These are phyloP conservation scores for Debaryomycetaceae sp. DNA, from an alignment of 1,139 yeast genomes.

Conservation along the genomic window DNA sequence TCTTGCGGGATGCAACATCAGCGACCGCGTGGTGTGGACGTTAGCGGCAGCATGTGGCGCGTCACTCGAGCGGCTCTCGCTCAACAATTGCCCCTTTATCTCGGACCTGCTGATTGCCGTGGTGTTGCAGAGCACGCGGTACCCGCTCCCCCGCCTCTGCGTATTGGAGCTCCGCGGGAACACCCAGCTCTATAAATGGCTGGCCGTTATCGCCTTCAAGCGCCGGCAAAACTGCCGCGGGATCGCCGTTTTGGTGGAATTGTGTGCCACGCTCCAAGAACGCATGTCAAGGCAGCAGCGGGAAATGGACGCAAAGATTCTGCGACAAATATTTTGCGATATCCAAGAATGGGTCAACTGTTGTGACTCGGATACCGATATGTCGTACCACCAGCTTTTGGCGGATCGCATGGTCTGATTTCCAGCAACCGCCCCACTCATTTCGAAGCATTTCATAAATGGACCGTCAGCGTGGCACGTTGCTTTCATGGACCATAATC, in stretches of 20 bases:
- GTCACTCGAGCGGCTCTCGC: constrained; percentile 53
- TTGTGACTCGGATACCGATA: constrained; percentile 20
- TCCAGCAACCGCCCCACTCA: no score
- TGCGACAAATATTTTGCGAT: constrained; percentile 43
- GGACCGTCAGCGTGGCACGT: no score
- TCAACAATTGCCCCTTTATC: constrained; percentile 63
- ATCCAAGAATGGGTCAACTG: constrained; percentile 49
- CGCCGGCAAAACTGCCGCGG: constrained; percentile 44
- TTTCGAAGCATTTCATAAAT: no score
- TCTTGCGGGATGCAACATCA: constrained; percentile 75
- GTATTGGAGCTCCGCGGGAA: constrained; percentile 74
- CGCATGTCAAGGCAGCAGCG: constrained; percentile 54
- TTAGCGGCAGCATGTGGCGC: constrained; percentile 51
- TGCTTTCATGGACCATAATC: no score
- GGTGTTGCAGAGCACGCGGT: constrained; percentile 22
- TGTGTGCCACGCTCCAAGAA: constrained; percentile 58
- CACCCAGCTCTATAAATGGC: constrained; percentile 44
- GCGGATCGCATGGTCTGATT: no score
- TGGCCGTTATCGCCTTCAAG: constrained; percentile 59
- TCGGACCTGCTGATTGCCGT: constrained; percentile 61
- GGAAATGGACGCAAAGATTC: constrained; percentile 44
- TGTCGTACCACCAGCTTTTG: neutral
- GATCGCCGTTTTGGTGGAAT: constrained; percentile 55
- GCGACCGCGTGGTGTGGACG: constrained; percentile 75
- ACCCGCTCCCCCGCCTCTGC: constrained; percentile 40